Base-by-base conservation (phyloP, 192 early-diverging fungal species). In the Mortierella claussenii region DNA sequence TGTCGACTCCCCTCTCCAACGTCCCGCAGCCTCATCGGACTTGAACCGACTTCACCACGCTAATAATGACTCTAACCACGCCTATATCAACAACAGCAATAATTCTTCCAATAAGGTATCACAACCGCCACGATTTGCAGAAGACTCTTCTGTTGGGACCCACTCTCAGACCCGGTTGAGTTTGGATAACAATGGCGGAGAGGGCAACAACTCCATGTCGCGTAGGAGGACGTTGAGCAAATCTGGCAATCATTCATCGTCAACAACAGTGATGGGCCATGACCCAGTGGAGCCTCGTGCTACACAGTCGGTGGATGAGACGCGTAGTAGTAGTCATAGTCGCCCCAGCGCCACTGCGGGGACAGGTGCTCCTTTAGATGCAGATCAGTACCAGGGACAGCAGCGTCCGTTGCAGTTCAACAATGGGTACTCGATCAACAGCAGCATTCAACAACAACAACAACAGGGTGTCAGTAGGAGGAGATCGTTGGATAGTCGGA, bases 301-400 rank as follows among this genome's bases (percentile, higher is more conserved):
- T 9, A 62, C 58, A 13, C 65, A 76, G 2, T 76, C 73, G 1
- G 62, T 67, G 26, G 73, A 76, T 27, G 73, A 76, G 30, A 67
- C 70, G 4, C 62, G 70, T 17, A n/a, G n/a, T n/a, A n/a, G n/a
- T n/a, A n/a, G n/a, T n/a, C n/a, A n/a, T n/a, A n/a, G n/a, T n/a
- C 62, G 63, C 13, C 50, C 70, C 13, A 56, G 27, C 15, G 8
- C 40, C 4, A 2, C 21, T 12, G 56, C 37, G 7, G 37, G 37
- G 7, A 10, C 37, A 7, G 37, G 13, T 13, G 8, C 37, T 10
- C 37, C 7, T 40, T 7, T 10, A 40, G 37, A 7, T 7, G 8
- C 8, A 40, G 62, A 50, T 4, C 70, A 59, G 34, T 1, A 17
- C n/a, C 30, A 17, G 11, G 56, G 56, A 34, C 30, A 31, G 17